Conservation (phyloP, 1,284 basidiomycete genomes). For the Cutaneotrichosporon sp. region DNA sequence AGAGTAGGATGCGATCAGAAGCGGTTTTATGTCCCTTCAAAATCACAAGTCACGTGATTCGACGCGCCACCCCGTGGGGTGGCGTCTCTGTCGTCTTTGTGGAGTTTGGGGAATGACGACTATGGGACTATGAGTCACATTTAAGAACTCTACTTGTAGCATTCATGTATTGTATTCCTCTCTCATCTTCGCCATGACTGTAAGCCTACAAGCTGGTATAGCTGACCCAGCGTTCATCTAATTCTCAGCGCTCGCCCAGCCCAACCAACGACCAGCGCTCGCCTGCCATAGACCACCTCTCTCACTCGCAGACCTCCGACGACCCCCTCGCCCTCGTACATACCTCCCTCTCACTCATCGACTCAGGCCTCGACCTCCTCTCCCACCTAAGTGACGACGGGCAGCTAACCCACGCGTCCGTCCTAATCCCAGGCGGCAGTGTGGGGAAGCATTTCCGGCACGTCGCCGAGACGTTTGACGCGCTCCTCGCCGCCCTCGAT, state of each 20-base stretch:
- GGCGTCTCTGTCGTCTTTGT: too few species aligned
- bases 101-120: too few species aligned
- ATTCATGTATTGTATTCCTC: too few species aligned
- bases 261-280: background rate
- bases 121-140: too few species aligned
- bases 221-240: too few species aligned
- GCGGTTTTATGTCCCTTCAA: background rate
- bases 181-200: too few species aligned
- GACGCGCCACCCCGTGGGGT: background rate
- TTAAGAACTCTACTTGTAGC: too few species aligned
- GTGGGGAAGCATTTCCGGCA: conserved; percentile 50
- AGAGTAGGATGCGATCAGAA: background rate
- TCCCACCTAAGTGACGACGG: conserved; percentile 31
- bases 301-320: background rate
- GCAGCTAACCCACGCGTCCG: conserved; percentile 36
- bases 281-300: background rate
- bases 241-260: background rate
- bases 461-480: conserved; percentile 46
- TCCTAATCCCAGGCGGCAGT: conserved; percentile 45
- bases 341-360: conserved; percentile 35
- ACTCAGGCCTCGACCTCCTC: conserved; percentile 41
- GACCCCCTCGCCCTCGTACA: background rate
- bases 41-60: background rate
- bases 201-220: too few species aligned
- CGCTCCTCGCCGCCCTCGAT: conserved; percentile 33